phyloP scores from a whole-genome alignment of 2,329 filamentous ascomycete species.

The Fusarium algeriense region DNA sequence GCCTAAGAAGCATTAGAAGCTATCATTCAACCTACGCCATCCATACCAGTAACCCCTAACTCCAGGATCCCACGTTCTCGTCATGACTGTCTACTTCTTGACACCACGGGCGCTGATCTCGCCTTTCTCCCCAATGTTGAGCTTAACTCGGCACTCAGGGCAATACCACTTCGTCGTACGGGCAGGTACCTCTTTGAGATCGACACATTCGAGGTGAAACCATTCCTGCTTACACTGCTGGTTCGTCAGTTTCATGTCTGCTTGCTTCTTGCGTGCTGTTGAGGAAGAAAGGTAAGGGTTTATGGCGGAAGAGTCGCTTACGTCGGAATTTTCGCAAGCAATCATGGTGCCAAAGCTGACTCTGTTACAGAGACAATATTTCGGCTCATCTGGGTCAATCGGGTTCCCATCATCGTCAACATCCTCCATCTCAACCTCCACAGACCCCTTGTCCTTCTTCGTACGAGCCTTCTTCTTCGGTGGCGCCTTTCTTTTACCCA shows the following conservation, averaged over 20 bases:
- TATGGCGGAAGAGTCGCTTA: slow-evolving; percentile 58
- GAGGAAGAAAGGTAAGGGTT: slow-evolving; percentile 7
- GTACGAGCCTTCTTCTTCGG: slow-evolving; percentile 72
- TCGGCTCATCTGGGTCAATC: slow-evolving; percentile 80
- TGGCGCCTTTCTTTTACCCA: slow-evolving; percentile 78
- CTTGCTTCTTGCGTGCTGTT: slow-evolving; percentile 11
- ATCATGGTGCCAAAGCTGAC: slow-evolving; percentile 89
- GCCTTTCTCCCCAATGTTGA: slow-evolving; percentile 73
- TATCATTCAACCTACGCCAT: not conserved
- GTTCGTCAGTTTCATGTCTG: slow-evolving; percentile 36
- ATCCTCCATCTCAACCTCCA: slow-evolving; percentile 65
- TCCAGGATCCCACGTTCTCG: slow-evolving; percentile 9
- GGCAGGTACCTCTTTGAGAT: slow-evolving; percentile 74
- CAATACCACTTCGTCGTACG: slow-evolving; percentile 88
- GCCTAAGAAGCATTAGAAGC: not conserved
- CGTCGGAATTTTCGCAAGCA: slow-evolving; percentile 81
- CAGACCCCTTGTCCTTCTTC: slow-evolving; percentile 61
- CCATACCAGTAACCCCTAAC: not conserved
- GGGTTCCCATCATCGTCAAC: slow-evolving; percentile 76
- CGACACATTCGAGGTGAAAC: slow-evolving; percentile 86
- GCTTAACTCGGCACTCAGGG: slow-evolving; percentile 75
- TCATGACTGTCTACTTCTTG: slow-evolving; percentile 53
- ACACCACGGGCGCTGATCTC: slow-evolving; percentile 71
- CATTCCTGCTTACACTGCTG: slow-evolving; percentile 82
- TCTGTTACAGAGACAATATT: slow-evolving; percentile 83